Conservation (phyloP, 2,329 filamentous ascomycete species). For the Apiospora koreana region DNA sequence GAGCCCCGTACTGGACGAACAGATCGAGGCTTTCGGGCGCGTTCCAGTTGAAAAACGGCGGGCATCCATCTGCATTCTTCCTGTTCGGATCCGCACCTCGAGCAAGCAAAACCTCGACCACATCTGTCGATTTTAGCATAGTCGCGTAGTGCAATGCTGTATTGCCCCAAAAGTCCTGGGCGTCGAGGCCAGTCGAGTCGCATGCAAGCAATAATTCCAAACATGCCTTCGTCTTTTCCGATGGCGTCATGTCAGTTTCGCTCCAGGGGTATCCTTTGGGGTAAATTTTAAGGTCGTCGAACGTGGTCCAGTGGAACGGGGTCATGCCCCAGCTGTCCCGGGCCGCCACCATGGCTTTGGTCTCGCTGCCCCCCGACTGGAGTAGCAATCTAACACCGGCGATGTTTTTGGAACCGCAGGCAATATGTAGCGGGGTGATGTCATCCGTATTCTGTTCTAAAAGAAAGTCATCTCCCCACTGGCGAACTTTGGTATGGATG, state of each 20-base stretch:
- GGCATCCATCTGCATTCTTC: background rate
- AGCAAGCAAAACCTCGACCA: background rate
- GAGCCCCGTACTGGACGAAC: background rate
- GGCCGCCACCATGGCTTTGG: background rate
- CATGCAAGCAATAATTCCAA: background rate
- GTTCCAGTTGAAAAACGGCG: background rate
- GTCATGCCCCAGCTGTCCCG: background rate
- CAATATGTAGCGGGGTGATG: background rate
- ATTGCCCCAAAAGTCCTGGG: background rate
- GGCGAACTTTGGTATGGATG: background rate
- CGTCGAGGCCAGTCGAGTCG: background rate
- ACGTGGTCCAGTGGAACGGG: background rate
- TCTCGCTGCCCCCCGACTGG: background rate
- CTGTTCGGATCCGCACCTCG: background rate
- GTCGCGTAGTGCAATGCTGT: background rate
- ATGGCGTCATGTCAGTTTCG: background rate
- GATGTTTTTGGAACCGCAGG: background rate
- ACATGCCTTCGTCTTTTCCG: background rate
- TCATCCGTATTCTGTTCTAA: background rate
- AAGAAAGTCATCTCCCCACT: background rate
- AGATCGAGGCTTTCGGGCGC: background rate
- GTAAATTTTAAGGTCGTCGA: background rate
- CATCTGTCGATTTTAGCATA: background rate
- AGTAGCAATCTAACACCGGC: background rate
- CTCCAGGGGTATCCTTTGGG: background rate